Base-by-base conservation (phyloP, 1,139 yeast species). In the Suhomyces chickasaworum region DNA sequence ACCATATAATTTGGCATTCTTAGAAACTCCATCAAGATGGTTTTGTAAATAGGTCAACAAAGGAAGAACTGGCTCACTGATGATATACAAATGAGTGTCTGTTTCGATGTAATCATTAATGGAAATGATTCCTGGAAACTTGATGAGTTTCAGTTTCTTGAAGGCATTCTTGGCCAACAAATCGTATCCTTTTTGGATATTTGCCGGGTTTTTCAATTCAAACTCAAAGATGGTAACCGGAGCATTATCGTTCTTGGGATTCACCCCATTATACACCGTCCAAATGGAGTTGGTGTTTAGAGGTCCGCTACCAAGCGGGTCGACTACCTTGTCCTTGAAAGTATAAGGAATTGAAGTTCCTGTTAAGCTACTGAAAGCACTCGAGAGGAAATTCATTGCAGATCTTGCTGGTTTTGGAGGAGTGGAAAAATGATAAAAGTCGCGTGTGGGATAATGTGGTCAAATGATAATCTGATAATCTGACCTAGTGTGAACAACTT, bases 31-130 rank as follows among this genome's bases (percentile, higher is more conserved):
- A 18, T 53, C 53, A 8, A 49, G 53, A 18, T 43, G 46, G 25
- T 56, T 55, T 6, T 53, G 56, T 43, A 72, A 60, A 45, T 72
- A 68, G 15, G 64, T 60, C 27, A 65, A 58, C 45, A 89, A 69
- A 0, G 96, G 95, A n/a, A 60, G 58, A 1, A 86, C 89, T 12
- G 81, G 77, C 63, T 93, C 99, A 1, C 96, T 86, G 8, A 90
- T 76, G 22, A 91, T 75, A 55, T 86, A 84, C n/a, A 87, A 66
- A 39, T 65, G 66, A 18, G 75, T 69, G 40, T 84, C 89, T 35
- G 77, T 75, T 60, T 86, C 95, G 44, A 83, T 75, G 29, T 86
- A 80, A 53, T 91, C 97, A 10, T 88, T 56, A 13, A 83, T 78
- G 36, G 77, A 72, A 43, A 90, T 71, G 17, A 90, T 77, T 0